phyloP scores from a whole-genome alignment of 345 rosid genomes.

The Eutrema heterophyllum region DNA sequence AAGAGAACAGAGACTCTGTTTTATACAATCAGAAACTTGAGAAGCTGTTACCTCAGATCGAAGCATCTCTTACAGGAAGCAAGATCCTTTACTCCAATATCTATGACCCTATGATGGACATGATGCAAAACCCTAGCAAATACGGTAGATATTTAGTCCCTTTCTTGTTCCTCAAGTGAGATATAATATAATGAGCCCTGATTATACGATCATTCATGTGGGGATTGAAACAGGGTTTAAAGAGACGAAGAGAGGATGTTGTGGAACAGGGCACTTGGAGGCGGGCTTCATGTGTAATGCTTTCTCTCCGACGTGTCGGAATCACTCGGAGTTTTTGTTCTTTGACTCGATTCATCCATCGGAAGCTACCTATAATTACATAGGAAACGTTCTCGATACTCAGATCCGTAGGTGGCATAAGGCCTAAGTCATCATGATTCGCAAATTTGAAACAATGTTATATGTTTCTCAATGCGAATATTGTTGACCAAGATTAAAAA shows the following conservation, averaged over 20 bases:
- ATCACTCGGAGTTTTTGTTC: constrained; percentile 40
- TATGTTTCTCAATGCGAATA: neutral
- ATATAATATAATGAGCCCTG: no score
- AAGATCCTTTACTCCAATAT: constrained; percentile 36
- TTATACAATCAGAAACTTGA: constrained; percentile 45
- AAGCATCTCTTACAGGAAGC: constrained; percentile 39
- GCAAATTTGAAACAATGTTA: neutral
- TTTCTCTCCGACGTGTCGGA: constrained; percentile 26
- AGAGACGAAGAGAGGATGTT: constrained; percentile 42
- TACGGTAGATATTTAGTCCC: constrained; percentile 26
- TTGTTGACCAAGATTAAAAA: neutral
- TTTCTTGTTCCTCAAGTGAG: no score
- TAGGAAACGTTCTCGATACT: neutral
- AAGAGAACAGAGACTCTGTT: constrained; percentile 43
- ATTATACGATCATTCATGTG: no score
- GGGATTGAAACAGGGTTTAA: constrained; percentile 30
- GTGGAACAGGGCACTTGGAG: constrained; percentile 43
- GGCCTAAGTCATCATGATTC: neutral
- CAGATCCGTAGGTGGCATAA: neutral
- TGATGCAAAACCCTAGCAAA: constrained; percentile 40
- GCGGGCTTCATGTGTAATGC: constrained; percentile 34
- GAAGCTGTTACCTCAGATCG: constrained; percentile 25
- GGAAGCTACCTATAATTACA: constrained; percentile 34
- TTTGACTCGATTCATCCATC: constrained; percentile 50
- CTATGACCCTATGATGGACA: constrained; percentile 37